Evolutionary conservation across 306 rosid species (phyloP).

Genomic region (Sicyos baderoa): DNA sequence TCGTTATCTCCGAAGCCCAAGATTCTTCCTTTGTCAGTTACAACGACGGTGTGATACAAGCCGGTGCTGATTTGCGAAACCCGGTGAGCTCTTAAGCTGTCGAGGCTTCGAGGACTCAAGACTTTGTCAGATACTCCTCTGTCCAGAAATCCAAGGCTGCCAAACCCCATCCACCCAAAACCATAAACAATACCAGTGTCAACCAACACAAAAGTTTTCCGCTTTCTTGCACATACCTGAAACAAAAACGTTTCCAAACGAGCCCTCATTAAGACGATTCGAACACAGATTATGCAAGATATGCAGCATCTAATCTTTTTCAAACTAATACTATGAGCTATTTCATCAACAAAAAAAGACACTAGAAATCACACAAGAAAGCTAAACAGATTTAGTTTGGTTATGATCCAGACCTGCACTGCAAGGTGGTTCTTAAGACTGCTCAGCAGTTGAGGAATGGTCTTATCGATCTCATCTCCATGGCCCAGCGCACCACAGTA

Average conservation of each 20-base stretch:
- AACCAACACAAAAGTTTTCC: constrained; percentile 75
- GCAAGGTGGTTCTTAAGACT: constrained; percentile 55
- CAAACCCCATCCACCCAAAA: constrained; percentile 86
- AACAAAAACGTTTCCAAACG: not conserved
- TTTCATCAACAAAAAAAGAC: not conserved
- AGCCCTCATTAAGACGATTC: not conserved
- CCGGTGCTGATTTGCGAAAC: constrained; percentile 91
- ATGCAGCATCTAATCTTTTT: not conserved
- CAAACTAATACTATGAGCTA: not conserved
- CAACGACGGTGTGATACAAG: constrained; percentile 59
- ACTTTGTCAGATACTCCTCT: constrained; percentile 66
- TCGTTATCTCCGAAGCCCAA: constrained; percentile 93
- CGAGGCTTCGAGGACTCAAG: constrained; percentile 51
- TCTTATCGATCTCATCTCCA: constrained; percentile 87
- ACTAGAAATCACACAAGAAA: not conserved
- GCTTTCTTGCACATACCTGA: constrained; percentile 81
- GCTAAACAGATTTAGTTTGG: not conserved
- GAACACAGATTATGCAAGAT: not conserved
- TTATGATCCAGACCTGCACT: constrained; percentile 57
- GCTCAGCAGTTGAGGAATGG: constrained; percentile 57
- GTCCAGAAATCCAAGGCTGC: constrained; percentile 86
- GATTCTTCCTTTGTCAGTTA: constrained; percentile 61
- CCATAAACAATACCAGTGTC: constrained; percentile 72
- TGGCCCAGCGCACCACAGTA: constrained; percentile 95
- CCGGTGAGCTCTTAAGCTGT: constrained; percentile 54